Evolutionary conservation across 2,329 filamentous ascomycete species (phyloP).

Genomic region (Penicillium griseofulvum): DNA sequence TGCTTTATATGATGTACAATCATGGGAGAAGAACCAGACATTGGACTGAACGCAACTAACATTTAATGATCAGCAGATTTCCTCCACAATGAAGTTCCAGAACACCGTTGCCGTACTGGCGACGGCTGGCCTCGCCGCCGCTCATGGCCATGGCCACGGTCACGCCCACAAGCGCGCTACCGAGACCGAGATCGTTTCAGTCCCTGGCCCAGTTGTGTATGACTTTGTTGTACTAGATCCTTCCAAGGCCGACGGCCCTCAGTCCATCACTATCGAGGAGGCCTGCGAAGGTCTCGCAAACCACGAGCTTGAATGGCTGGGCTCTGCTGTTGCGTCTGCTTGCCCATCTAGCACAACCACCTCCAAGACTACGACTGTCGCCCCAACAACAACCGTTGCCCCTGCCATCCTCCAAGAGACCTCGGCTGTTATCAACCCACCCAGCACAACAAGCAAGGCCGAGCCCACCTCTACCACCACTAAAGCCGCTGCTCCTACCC

Average conservation of each 20-base stretch:
- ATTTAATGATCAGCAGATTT: neutral
- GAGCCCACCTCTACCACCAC: slow-evolving; percentile 20
- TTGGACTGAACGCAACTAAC: slow-evolving; percentile 2
- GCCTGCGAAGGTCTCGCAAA: slow-evolving; percentile 70
- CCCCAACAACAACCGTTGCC: slow-evolving; percentile 30
- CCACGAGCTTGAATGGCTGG: slow-evolving; percentile 63
- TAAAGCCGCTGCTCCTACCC: slow-evolving; percentile 19
- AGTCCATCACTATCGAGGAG: slow-evolving; percentile 45
- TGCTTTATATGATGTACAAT: neutral
- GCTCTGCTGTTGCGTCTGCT: slow-evolving; percentile 59
- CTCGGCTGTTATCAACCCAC: slow-evolving; percentile 39
- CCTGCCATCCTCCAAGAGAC: slow-evolving; percentile 53
- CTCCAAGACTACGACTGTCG: slow-evolving; percentile 32
- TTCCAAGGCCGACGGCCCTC: slow-evolving; percentile 35
- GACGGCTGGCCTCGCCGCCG: slow-evolving; percentile 44
- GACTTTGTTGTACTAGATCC: slow-evolving; percentile 65
- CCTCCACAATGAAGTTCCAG: slow-evolving; percentile 41
- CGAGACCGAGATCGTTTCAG: slow-evolving; percentile 52
- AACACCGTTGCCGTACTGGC: slow-evolving; percentile 40
- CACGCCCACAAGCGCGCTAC: slow-evolving; percentile 43
- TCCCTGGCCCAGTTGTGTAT: slow-evolving; percentile 66
- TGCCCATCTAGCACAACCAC: slow-evolving; percentile 37
- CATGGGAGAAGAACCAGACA: neutral
- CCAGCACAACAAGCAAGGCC: slow-evolving; percentile 19
- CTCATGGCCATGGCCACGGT: slow-evolving; percentile 45